A percentile compares a stretch with the other conserved stretches of the same genome.
Conservation (phyloP, 2,329 filamentous ascomycete genomes). For the Hymenoscyphus fraxineus region DNA sequence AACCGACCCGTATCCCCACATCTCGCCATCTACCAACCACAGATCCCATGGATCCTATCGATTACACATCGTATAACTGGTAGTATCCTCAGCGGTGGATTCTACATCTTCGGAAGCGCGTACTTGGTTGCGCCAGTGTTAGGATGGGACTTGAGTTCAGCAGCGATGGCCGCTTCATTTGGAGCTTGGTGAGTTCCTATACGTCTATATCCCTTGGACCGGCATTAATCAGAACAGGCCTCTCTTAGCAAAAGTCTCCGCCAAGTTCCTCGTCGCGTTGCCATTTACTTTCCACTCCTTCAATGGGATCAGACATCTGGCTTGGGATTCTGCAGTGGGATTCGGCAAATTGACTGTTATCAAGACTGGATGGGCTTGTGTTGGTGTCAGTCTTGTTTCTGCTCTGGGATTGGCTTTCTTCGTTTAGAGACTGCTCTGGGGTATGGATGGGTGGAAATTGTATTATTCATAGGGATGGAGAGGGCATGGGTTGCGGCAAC, state of each 20-base stretch:
- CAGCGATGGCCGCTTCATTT: constrained; percentile 60
- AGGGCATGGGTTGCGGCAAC: not conserved
- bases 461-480: not conserved
- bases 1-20: constrained; percentile 66
- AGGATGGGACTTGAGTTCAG: constrained; percentile 65
- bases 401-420: constrained; percentile 36
- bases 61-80: constrained; percentile 63
- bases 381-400: constrained; percentile 52
- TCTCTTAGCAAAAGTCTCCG: constrained; percentile 50
- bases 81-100: constrained; percentile 51
- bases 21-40: constrained; percentile 65
- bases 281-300: constrained; percentile 66
- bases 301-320: constrained; percentile 69
- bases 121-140: constrained; percentile 63
- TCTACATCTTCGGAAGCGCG: constrained; percentile 64
- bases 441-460: not conserved
- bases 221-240: constrained; percentile 36
- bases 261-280: constrained; percentile 57
- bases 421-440: not conserved
- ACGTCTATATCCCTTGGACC: not conserved
- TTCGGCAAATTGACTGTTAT: constrained; percentile 63
- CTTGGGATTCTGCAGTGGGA: constrained; percentile 62
- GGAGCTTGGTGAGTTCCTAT: constrained; percentile 43
- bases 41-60: constrained; percentile 65
- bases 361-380: constrained; percentile 59